Conservation (phyloP, 768 basidiomycete species). For the Rhizopogon rudus region DNA sequence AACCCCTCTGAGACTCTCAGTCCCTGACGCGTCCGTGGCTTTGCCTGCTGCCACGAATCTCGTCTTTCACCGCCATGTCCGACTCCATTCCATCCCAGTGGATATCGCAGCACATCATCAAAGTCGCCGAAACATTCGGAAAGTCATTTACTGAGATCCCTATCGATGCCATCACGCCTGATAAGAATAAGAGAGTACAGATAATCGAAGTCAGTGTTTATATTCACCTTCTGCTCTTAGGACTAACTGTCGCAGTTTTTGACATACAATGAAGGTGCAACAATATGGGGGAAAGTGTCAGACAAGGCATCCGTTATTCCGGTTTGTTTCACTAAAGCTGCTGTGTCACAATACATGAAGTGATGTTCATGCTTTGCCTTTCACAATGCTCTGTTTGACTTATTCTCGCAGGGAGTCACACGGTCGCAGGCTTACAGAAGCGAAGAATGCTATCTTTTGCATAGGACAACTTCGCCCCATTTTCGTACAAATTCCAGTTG, state of each 20-base stretch:
- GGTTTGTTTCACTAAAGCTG: slow-evolving; percentile 50
- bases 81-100: slow-evolving; percentile 41
- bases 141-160: slow-evolving; percentile 29
- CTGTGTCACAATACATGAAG: slow-evolving; percentile 40
- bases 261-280: slow-evolving; percentile 39
- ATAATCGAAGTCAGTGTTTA: slow-evolving; percentile 43
- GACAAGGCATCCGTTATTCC: slow-evolving; percentile 50
- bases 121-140: slow-evolving; percentile 48
- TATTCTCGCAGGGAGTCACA: slow-evolving; percentile 15
- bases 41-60: not conserved
- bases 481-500: slow-evolving; percentile 48
- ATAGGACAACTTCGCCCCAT: slow-evolving; percentile 48
- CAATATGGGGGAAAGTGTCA: slow-evolving; percentile 62
- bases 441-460: slow-evolving; percentile 40
- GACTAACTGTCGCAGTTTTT: slow-evolving; percentile 43
- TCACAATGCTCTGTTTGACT: not conserved
- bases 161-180: slow-evolving; percentile 4
- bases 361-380: slow-evolving; percentile 18
- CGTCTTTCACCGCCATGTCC: slow-evolving; percentile 21
- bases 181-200: slow-evolving; percentile 50
- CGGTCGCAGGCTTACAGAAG: slow-evolving; percentile 36
- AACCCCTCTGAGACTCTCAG: no score
- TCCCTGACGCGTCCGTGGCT: no score
- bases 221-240: not conserved
- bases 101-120: slow-evolving; percentile 50